Percentiles rank a stretch among this genome's conserved stretches.
phyloP scores from a whole-genome alignment of 2,329 filamentous ascomycete species.

The Microdochium nivale region DNA sequence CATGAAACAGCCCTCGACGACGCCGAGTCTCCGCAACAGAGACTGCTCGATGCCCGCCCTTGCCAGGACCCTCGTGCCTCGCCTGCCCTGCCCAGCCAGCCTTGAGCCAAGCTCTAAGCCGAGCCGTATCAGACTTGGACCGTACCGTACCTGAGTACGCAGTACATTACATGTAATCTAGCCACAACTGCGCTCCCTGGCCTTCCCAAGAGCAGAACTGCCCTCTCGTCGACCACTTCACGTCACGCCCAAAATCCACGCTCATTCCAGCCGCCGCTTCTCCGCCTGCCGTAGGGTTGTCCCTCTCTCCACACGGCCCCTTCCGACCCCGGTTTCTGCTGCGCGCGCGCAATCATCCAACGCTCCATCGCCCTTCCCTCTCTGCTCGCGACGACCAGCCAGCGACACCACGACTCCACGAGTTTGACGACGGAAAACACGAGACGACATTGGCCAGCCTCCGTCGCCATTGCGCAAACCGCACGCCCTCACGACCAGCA shows the following conservation, averaged over 20 bases:
- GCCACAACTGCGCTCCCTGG: background rate
- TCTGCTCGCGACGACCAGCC: background rate
- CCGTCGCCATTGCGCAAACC: background rate
- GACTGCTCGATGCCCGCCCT: background rate
- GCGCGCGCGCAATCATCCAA: background rate
- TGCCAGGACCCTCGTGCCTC: background rate
- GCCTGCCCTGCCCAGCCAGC: background rate
- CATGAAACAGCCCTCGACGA: background rate
- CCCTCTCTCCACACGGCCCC: background rate
- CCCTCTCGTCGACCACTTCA: background rate
- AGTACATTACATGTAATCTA: too few relatives aligned
- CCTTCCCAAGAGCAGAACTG: background rate
- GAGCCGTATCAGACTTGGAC: background rate
- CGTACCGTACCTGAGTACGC: background rate
- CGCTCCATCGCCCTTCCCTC: background rate
- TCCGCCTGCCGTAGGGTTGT: background rate
- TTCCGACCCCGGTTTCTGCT: background rate
- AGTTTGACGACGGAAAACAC: background rate
- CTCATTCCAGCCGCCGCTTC: background rate
- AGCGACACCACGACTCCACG: background rate
- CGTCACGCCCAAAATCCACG: background rate
- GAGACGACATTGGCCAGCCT: background rate
- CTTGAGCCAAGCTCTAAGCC: background rate
- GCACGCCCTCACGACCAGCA: too few relatives aligned
- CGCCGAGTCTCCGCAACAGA: background rate